A percentile compares a stretch with the other conserved stretches of the same genome.
Conservation (phyloP, 805 yeast species). For the Lachancea meyersii region DNA sequence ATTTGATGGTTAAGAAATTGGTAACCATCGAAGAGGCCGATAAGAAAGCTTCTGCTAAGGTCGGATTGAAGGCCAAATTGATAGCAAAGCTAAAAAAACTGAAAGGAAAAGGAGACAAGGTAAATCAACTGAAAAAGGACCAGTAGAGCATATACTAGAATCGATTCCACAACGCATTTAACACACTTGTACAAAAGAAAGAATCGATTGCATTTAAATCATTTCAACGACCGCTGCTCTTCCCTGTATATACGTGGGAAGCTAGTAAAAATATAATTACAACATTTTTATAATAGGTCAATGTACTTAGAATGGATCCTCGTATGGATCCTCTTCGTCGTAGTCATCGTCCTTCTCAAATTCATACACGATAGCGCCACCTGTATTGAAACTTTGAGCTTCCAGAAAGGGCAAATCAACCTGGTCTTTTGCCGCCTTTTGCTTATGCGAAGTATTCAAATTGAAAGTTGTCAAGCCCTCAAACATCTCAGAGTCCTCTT, state of each 20-base stretch:
- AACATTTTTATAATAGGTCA: background rate
- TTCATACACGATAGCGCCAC: constrained; percentile 94
- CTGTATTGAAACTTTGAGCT: constrained; percentile 73
- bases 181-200: background rate
- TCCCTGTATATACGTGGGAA: no score
- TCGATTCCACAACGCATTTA: background rate
- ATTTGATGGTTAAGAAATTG: constrained; percentile 64
- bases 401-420: constrained; percentile 88
- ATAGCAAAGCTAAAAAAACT: constrained; percentile 12
- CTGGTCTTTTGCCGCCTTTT: constrained; percentile 69
- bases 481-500: constrained; percentile 49
- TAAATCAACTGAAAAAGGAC: constrained; percentile 1
- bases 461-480: constrained; percentile 84
- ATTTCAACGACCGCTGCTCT: no score
- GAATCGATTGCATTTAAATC: background rate
- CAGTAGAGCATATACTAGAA: background rate
- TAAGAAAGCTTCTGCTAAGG: constrained; percentile 9
- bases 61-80: constrained; percentile 21
- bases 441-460: constrained; percentile 65
- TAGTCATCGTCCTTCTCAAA: constrained; percentile 96
- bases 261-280: no score
- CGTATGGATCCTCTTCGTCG: constrained; percentile 97
- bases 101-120: background rate
- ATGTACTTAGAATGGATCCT: constrained; percentile 69
- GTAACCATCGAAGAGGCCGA: constrained; percentile 71